Evolutionary conservation across 805 yeast genomes (phyloP).

Genomic region (Komagataella phaffii): DNA sequence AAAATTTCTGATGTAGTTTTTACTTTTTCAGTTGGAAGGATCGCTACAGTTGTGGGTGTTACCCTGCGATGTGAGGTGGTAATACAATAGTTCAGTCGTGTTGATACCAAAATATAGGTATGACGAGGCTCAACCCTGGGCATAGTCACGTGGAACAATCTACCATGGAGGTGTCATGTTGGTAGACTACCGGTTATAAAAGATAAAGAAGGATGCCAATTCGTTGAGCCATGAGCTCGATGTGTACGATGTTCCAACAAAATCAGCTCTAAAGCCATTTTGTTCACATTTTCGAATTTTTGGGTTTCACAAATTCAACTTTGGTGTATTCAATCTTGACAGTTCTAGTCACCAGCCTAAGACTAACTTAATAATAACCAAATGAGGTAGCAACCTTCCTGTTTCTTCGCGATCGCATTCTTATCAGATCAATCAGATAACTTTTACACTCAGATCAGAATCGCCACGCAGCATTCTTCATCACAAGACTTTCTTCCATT

Average conservation of each 20-base stretch:
- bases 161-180: not conserved
- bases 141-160: not conserved
- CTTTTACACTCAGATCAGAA: not conserved
- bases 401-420: not conserved
- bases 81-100: not conserved
- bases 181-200: too few relatives aligned
- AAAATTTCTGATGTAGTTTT: not conserved
- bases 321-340: not conserved
- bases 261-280: not conserved
- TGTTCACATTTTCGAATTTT: too few relatives aligned
- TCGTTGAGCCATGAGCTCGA: not conserved
- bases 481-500: not conserved
- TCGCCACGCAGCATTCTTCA: not conserved
- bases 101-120: not conserved
- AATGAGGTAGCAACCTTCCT: not conserved
- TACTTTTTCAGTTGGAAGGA: not conserved
- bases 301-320: too few relatives aligned
- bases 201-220: not conserved
- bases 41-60: not conserved
- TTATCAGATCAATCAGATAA: constrained; percentile 1
- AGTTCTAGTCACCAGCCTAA: not conserved
- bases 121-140: not conserved
- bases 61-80: not conserved
- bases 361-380: not conserved
- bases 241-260: not conserved